These are phyloP conservation scores for Pycnococcus provasolii DNA, from an alignment of 139 green algal genomes.

Conservation along the genomic window DNA sequence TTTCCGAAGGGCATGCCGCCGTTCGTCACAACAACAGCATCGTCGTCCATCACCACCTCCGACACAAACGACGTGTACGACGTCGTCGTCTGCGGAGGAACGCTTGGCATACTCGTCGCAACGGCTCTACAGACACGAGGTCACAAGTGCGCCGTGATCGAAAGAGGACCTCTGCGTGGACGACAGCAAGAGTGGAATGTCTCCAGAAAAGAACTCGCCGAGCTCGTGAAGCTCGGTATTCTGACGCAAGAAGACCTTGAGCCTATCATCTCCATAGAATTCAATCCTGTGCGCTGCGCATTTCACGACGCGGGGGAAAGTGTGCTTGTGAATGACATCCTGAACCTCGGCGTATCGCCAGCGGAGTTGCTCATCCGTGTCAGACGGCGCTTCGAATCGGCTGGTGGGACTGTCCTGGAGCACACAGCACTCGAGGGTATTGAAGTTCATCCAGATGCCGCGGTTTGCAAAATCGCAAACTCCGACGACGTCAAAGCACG, in stretches of 20 bases:
- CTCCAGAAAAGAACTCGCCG: conserved; percentile 53
- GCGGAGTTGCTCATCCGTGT: conserved; percentile 3
- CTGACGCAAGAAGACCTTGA: conserved; percentile 59
- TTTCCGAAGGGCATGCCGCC: no score
- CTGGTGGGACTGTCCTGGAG: conserved; percentile 65
- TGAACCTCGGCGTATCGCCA: conserved; percentile 83
- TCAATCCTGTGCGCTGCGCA: conserved; percentile 70
- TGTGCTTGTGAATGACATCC: conserved; percentile 63
- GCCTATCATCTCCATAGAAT: conserved; percentile 58
- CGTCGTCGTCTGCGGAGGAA: conserved; percentile 79
- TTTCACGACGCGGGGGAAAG: conserved; percentile 36
- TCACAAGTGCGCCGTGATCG: conserved; percentile 71
- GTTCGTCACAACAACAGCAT: no score
- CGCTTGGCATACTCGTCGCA: conserved; percentile 76
- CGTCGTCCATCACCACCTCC: no score
- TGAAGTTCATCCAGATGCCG: conserved; percentile 47
- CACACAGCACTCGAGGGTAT: conserved; percentile 33
- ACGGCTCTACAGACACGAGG: conserved; percentile 54
- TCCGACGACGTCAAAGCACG: conserved; percentile 30
- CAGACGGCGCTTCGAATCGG: conserved; percentile 47
- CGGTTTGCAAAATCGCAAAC: conserved; percentile 35
- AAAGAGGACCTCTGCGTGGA: conserved; percentile 64
- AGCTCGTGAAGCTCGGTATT: conserved; percentile 61
- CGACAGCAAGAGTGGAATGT: conserved; percentile 72
- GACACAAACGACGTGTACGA: conserved; percentile 41